phyloP scores from a whole-genome alignment of 768 basidiomycete genomes.

The Coprinopsis strossmayeri region DNA sequence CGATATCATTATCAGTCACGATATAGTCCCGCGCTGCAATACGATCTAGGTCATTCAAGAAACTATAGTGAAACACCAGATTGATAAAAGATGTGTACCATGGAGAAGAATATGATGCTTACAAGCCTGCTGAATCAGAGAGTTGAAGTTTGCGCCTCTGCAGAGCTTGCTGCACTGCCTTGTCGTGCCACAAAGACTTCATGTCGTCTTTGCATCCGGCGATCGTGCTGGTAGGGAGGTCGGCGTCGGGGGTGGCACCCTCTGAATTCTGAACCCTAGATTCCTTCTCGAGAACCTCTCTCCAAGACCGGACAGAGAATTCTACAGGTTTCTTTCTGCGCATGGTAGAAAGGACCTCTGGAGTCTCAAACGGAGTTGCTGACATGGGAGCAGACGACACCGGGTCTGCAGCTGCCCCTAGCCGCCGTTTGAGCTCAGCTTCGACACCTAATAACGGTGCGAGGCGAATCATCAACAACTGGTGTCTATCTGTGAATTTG shows the following conservation, averaged over 20 bases:
- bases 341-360: conserved; percentile 17
- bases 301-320: conserved; percentile 51
- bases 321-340: conserved; percentile 30
- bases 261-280: conserved; percentile 1
- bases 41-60: conserved; percentile 61
- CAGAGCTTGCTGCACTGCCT: conserved; percentile 42
- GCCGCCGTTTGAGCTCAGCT: conserved; percentile 51
- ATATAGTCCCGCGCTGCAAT: conserved; percentile 55
- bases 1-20: conserved; percentile 68
- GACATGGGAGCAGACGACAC: conserved; percentile 27
- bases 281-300: conserved; percentile 31
- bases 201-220: conserved; percentile 58
- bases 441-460: conserved; percentile 58
- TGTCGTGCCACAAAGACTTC: conserved; percentile 56
- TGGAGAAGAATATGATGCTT: conserved; percentile 19
- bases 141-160: conserved; percentile 40
- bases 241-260: conserved; percentile 12
- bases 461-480: conserved; percentile 51
- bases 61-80: conserved; percentile 32
- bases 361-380: conserved; percentile 42
- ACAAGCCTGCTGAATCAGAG: conserved; percentile 67
- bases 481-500: conserved; percentile 46
- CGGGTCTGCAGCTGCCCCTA: conserved; percentile 43
- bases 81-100: conserved; percentile 1
- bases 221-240: conserved; percentile 43